Evolutionary conservation across 176 grass and related monocot species (phyloP).

Genomic region (Chloris gayana): DNA sequence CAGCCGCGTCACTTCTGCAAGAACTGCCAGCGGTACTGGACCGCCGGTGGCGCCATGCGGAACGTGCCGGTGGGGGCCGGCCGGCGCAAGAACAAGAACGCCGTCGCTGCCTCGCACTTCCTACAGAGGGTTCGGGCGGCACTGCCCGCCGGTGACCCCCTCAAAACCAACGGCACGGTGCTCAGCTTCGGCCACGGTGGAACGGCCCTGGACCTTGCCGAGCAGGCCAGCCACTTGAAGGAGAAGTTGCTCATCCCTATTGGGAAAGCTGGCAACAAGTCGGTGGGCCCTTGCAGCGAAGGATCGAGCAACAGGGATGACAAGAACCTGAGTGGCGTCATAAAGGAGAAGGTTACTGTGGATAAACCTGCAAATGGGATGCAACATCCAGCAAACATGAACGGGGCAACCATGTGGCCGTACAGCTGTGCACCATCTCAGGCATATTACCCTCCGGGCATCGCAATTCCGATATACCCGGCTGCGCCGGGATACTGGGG

Average conservation of each 20-base stretch:
- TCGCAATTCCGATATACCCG: slow-evolving; percentile 71
- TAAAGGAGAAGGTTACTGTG: neutral
- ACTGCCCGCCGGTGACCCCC: neutral
- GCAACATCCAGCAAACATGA: slow-evolving; percentile 26
- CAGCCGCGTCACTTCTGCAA: slow-evolving; percentile 96
- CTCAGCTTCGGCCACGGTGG: slow-evolving; percentile 58
- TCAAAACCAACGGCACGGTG: slow-evolving; percentile 40
- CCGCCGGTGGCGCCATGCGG: slow-evolving; percentile 83
- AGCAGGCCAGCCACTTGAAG: slow-evolving; percentile 10
- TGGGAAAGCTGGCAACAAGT: neutral
- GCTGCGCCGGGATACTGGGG: slow-evolving; percentile 58
- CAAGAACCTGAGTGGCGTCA: neutral
- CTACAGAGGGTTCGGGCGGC: slow-evolving; percentile 35
- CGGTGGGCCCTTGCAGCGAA: slow-evolving; percentile 23
- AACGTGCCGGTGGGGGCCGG: slow-evolving; percentile 89
- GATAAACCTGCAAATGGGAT: slow-evolving; percentile 1
- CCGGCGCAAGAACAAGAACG: slow-evolving; percentile 77
- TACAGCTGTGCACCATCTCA: slow-evolving; percentile 47
- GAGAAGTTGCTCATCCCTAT: neutral
- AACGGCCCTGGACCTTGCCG: neutral
- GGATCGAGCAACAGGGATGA: slow-evolving; percentile 48
- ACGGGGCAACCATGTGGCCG: slow-evolving; percentile 43
- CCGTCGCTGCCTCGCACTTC: slow-evolving; percentile 46
- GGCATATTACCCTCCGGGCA: slow-evolving; percentile 46
- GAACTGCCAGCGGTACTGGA: slow-evolving; percentile 97